A percentile compares a stretch with the other conserved stretches of the same genome.
These are phyloP conservation scores for Pseudopediastrum boryanum DNA, from an alignment of 139 green algal genomes.

Conservation along the genomic window DNA sequence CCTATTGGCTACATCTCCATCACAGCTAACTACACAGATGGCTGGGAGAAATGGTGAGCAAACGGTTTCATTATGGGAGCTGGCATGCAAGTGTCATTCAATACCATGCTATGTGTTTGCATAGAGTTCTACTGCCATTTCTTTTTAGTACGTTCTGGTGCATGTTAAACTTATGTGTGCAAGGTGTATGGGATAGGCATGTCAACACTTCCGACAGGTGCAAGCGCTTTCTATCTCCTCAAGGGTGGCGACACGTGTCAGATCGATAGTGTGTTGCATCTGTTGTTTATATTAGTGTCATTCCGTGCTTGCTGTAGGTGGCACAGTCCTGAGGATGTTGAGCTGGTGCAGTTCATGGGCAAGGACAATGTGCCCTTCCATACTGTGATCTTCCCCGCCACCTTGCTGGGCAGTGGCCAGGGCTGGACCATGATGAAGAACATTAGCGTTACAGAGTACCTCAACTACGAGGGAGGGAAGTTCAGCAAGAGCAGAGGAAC, in stretches of 20 bases:
- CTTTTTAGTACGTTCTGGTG: no score
- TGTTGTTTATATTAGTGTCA: no score
- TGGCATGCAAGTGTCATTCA: no score
- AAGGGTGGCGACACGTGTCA: no score
- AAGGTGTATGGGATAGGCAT: no score
- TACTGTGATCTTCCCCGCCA: slow-evolving; percentile 97
- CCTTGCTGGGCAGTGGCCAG: slow-evolving; percentile 74
- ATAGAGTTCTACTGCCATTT: no score
- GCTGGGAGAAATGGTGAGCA: slow-evolving; percentile 32
- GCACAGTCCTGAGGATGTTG: slow-evolving; percentile 77
- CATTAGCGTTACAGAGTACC: slow-evolving; percentile 97
- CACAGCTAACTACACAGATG: slow-evolving; percentile 88
- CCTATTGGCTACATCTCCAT: slow-evolving; percentile 98
- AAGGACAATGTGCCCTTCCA: slow-evolving; percentile 99
- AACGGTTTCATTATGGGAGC: no score
- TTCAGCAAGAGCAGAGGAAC: slow-evolving; percentile 95
- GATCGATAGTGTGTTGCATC: no score
- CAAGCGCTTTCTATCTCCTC: no score
- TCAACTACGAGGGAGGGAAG: slow-evolving; percentile 98
- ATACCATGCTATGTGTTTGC: no score
- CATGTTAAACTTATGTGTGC: no score
- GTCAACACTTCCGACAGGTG: no score
- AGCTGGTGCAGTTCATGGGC: slow-evolving; percentile 99
- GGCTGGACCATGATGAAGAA: slow-evolving; percentile 95
- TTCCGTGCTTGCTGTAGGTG: neutral